Percentiles rank a stretch among this genome's conserved stretches.
Conservation (phyloP, 163 green algal species). For the Prototheca stagnorum region DNA sequence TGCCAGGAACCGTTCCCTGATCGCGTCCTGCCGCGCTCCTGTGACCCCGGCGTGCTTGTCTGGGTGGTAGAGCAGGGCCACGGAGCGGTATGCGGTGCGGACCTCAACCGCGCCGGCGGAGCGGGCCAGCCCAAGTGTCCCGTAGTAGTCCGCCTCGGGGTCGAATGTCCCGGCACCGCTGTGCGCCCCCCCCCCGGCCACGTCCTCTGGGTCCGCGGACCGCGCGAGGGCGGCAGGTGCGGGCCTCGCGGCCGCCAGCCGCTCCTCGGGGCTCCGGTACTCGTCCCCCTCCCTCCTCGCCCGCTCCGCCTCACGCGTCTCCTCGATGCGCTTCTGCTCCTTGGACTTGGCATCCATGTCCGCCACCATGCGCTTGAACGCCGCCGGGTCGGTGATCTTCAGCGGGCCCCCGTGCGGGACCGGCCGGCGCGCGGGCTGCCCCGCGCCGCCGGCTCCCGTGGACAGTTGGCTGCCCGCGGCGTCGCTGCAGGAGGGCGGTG, state of each 20-base stretch:
- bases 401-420: too few relatives aligned
- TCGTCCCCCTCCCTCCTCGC: conserved; percentile 14
- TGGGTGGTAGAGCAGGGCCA: conserved; percentile 31
- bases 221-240: too few relatives aligned
- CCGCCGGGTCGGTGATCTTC: conserved; percentile 26
- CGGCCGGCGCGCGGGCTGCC: too few relatives aligned
- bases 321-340: conserved; percentile 19
- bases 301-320: conserved; percentile 24
- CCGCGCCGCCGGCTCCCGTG: too few relatives aligned
- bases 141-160: conserved; percentile 25
- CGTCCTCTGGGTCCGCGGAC: too few relatives aligned
- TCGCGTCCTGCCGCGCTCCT: conserved; percentile 18
- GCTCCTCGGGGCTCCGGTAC: too few relatives aligned
- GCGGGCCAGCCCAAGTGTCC: background rate
- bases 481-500: too few relatives aligned
- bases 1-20: conserved; percentile 22
- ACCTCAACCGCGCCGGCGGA: conserved; percentile 19
- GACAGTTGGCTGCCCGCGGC: too few relatives aligned
- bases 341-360: conserved; percentile 25
- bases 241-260: conserved; percentile 16
- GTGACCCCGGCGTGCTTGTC: conserved; percentile 24
- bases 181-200: conserved; percentile 7
- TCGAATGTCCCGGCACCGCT: conserved; percentile 21
- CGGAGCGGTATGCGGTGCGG: conserved; percentile 25
- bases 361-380: conserved; percentile 16